A percentile compares a stretch with the other conserved stretches of the same genome.
phyloP scores from a whole-genome alignment of 352 stramenopile species.

The Thalassiosira sp. region DNA sequence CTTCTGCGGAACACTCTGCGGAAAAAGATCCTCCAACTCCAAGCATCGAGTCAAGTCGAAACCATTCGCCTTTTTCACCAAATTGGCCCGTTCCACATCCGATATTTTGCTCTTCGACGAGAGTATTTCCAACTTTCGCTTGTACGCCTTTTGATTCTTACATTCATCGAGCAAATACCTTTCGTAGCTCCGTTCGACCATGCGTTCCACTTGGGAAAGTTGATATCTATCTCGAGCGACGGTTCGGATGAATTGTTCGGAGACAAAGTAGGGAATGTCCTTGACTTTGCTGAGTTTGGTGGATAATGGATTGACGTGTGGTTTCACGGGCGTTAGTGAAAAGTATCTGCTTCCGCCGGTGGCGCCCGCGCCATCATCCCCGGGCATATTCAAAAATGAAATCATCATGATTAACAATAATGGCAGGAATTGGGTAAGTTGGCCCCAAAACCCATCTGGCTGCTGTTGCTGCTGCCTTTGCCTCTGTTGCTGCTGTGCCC shows the following conservation, averaged over 20 bases:
- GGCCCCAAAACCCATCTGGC: constrained; percentile 15
- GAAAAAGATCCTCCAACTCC: constrained; percentile 81
- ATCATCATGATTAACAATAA: constrained; percentile 77
- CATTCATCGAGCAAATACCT: constrained; percentile 79
- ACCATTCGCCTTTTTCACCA: constrained; percentile 56
- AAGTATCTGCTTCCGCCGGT: constrained; percentile 72
- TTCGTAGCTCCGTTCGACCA: constrained; percentile 81
- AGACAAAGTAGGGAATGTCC: constrained; percentile 85
- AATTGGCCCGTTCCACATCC: constrained; percentile 50
- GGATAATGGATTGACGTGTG: constrained; percentile 62
- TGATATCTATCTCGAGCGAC: constrained; percentile 80
- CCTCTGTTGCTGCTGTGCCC: constrained; percentile 33
- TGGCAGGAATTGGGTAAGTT: constrained; percentile 69
- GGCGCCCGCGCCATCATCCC: constrained; percentile 23
- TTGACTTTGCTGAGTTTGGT: constrained; percentile 77
- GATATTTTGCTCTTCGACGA: constrained; percentile 24
- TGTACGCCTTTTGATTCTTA: constrained; percentile 74
- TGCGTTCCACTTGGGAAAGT: constrained; percentile 80
- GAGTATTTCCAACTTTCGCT: constrained; percentile 56
- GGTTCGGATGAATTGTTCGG: constrained; percentile 80
- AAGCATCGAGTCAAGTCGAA: constrained; percentile 75
- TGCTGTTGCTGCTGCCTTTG: constrained; percentile 42
- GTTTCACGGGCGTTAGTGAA: constrained; percentile 59
- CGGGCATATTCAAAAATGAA: constrained; percentile 68
- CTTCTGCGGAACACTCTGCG: constrained; percentile 29